Conservation (phyloP, 2,329 filamentous ascomycete species). For the Talaromyces sp. region DNA sequence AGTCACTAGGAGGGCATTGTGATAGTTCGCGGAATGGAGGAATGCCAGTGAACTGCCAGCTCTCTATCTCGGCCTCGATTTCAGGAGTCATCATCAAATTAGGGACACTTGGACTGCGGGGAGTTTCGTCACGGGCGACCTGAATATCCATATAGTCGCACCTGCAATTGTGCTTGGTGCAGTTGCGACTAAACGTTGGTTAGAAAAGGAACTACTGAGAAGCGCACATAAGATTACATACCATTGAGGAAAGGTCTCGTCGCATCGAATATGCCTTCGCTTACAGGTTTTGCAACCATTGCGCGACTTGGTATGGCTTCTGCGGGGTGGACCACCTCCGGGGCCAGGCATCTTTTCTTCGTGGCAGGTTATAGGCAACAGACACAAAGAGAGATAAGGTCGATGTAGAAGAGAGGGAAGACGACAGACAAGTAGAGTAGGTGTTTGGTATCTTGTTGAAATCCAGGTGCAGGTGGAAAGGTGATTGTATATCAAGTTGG, state of each 20-base stretch:
- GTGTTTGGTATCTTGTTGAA: background rate
- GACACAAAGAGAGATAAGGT: background rate
- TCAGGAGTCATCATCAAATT: conserved; percentile 80
- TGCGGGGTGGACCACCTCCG: conserved; percentile 83
- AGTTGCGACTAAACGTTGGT: conserved; percentile 67
- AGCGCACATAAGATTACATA: conserved; percentile 40
- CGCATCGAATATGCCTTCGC: conserved; percentile 92
- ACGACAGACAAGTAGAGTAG: background rate
- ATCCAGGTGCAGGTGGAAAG: background rate
- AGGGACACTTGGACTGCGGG: conserved; percentile 35
- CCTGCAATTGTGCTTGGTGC: conserved; percentile 96
- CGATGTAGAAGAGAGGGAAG: background rate
- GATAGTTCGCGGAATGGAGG: conserved; percentile 81
- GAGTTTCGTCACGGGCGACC: conserved; percentile 51
- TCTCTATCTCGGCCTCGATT: conserved; percentile 72
- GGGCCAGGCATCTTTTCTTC: conserved; percentile 72
- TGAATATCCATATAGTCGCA: conserved; percentile 95
- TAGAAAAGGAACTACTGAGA: background rate
- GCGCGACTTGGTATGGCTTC: conserved; percentile 96
- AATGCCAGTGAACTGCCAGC: conserved; percentile 76
- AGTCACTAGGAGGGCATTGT: conserved; percentile 68
- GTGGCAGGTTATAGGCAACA: background rate
- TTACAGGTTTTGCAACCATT: conserved; percentile 99
- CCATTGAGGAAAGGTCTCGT: conserved; percentile 98
- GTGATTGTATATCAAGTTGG: background rate